phyloP scores from a whole-genome alignment of 2,329 filamentous ascomycete genomes.

The Rutstroemia sp. region DNA sequence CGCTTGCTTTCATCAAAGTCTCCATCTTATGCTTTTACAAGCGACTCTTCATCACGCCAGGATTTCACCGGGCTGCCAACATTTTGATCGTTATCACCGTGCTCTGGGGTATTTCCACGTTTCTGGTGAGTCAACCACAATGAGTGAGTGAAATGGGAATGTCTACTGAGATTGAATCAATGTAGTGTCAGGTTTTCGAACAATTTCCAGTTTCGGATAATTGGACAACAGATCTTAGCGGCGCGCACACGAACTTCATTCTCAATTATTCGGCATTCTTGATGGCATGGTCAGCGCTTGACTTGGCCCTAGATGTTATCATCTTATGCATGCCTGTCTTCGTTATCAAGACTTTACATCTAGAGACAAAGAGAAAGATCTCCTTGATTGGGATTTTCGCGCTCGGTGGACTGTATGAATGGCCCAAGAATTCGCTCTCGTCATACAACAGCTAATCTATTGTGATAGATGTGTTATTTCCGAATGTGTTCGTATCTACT shows the following conservation, averaged over 20 bases:
- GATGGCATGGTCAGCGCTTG: neutral
- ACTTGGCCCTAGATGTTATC: neutral
- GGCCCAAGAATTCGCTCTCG: neutral
- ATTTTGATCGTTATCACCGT: neutral
- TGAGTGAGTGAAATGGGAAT: neutral
- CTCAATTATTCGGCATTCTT: neutral
- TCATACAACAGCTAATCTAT: neutral
- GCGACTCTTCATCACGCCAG: neutral
- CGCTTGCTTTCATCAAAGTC: neutral
- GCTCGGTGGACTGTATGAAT: neutral
- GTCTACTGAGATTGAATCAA: neutral
- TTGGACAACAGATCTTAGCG: neutral
- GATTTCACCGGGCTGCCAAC: neutral
- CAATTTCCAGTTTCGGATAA: neutral
- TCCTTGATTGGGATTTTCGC: neutral
- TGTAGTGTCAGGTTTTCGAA: neutral
- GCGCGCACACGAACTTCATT: neutral
- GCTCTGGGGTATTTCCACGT: neutral
- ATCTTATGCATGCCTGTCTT: neutral
- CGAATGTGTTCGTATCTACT: neutral
- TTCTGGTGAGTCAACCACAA: neutral
- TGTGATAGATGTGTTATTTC: neutral
- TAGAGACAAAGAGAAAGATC: neutral
- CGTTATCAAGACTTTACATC: neutral
- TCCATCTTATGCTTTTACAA: neutral